These are phyloP conservation scores for Pseudogymnoascus sp. DNA, from an alignment of 2,329 filamentous ascomycete species.

Conservation along the genomic window DNA sequence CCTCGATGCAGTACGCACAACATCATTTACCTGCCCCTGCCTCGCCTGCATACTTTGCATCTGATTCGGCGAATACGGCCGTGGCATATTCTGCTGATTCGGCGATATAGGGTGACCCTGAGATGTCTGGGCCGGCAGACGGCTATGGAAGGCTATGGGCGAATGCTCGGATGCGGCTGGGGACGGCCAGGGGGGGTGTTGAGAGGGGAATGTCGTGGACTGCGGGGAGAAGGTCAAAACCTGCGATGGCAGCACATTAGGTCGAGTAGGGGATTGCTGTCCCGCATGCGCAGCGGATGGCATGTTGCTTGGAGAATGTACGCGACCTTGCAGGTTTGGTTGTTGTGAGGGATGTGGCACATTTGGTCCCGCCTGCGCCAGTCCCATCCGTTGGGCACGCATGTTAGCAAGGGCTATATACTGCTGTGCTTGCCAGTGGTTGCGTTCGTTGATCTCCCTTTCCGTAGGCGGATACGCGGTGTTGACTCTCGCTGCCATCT, in stretches of 20 bases:
- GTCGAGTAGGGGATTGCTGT: background rate
- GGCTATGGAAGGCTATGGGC: too few species aligned
- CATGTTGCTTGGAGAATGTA: background rate
- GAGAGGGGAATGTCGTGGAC: background rate
- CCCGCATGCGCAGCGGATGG: background rate
- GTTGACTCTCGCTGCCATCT: slow-evolving; percentile 21
- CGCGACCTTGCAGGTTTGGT: background rate
- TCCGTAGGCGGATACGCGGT: slow-evolving; percentile 22
- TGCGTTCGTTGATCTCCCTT: slow-evolving; percentile 22
- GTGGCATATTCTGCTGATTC: background rate
- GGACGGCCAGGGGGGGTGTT: background rate
- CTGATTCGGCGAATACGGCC: slow-evolving; percentile 1
- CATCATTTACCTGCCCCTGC: background rate
- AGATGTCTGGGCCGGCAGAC: background rate
- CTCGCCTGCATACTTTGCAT: background rate
- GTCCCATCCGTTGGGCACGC: slow-evolving; percentile 6
- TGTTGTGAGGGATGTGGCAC: slow-evolving; percentile 9
- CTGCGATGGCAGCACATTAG: background rate
- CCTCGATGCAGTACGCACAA: background rate
- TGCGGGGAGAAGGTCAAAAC: background rate
- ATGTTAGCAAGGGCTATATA: slow-evolving; percentile 18
- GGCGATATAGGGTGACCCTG: background rate
- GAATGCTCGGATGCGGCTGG: background rate
- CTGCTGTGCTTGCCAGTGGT: slow-evolving; percentile 15
- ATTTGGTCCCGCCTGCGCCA: background rate